Evolutionary conservation across 805 yeast species (phyloP).

Genomic region (Ascoidea asiatica): DNA sequence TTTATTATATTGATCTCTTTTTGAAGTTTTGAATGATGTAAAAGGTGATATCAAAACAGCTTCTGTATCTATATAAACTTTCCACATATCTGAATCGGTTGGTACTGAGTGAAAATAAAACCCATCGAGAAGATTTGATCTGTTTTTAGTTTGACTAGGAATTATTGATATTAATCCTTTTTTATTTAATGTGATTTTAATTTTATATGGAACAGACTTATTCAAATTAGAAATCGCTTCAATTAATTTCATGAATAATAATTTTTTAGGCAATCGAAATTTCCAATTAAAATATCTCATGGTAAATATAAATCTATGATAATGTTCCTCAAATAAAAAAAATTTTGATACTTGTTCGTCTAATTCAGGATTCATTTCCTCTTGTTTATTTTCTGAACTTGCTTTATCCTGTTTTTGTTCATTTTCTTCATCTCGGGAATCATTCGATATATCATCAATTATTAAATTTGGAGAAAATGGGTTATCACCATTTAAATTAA

Average conservation of each 20-base stretch:
- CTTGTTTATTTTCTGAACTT: no score
- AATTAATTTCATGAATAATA: conserved; percentile 28
- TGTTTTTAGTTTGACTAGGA: conserved; percentile 14
- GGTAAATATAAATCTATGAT: conserved; percentile 41
- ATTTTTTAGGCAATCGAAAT: conserved; percentile 26
- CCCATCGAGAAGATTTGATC: conserved; percentile 15
- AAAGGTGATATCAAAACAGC: conserved; percentile 51
- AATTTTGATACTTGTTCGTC: conserved; percentile 20
- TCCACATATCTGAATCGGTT: conserved; percentile 28
- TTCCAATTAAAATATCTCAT: conserved; percentile 39
- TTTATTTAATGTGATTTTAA: conserved; percentile 30
- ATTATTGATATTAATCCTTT: conserved; percentile 23
- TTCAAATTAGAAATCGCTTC: conserved; percentile 17
- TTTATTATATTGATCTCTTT: conserved; percentile 44
- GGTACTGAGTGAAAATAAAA: conserved; percentile 16
- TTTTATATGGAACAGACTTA: conserved; percentile 23
- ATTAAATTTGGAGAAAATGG: no score
- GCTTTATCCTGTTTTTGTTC: no score
- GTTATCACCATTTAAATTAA: no score
- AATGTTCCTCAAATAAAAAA: conserved; percentile 53
- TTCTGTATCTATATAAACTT: conserved; percentile 44
- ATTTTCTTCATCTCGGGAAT: no score
- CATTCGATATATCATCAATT: no score
- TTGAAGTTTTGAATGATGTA: conserved; percentile 81
- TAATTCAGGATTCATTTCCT: conserved; percentile 3